phyloP scores from a whole-genome alignment of 306 rosid species.

The Glycine latifolia region DNA sequence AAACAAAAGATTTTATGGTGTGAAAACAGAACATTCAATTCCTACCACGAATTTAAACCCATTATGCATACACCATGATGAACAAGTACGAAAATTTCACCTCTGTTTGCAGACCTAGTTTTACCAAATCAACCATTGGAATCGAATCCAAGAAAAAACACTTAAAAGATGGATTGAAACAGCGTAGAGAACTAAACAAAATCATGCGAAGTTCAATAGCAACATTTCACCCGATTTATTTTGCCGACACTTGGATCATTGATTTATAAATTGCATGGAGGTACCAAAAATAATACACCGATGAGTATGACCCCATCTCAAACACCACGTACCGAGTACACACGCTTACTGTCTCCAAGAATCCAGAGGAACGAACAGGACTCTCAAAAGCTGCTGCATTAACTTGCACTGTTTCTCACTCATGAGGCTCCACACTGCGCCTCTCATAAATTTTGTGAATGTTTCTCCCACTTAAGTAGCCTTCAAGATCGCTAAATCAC shows the following conservation, averaged over 20 bases:
- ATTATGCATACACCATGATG: too few relatives aligned
- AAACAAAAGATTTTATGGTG: too few relatives aligned
- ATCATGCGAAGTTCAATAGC: not conserved
- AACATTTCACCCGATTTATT: not conserved
- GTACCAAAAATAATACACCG: too few relatives aligned
- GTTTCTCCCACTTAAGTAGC: slow-evolving; percentile 9
- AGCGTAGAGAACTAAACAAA: not conserved
- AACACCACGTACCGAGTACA: slow-evolving; percentile 9
- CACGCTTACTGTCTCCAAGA: not conserved
- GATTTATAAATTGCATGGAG: not conserved
- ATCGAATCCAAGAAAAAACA: not conserved
- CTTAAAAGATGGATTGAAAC: too few relatives aligned
- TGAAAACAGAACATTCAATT: not conserved
- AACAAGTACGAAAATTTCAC: not conserved
- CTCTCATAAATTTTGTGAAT: not conserved
- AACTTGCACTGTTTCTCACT: not conserved
- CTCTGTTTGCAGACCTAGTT: not conserved
- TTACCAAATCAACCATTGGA: not conserved
- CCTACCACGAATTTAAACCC: not conserved
- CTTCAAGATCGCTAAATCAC: not conserved
- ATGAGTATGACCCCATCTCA: too few relatives aligned
- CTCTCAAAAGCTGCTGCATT: not conserved
- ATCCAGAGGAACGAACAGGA: too few relatives aligned
- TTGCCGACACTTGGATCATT: slow-evolving; percentile 21
- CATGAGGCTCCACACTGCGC: not conserved